These are phyloP conservation scores for Elymus sibiricus DNA, from an alignment of 176 grass and related monocot genomes.

Conservation along the genomic window DNA sequence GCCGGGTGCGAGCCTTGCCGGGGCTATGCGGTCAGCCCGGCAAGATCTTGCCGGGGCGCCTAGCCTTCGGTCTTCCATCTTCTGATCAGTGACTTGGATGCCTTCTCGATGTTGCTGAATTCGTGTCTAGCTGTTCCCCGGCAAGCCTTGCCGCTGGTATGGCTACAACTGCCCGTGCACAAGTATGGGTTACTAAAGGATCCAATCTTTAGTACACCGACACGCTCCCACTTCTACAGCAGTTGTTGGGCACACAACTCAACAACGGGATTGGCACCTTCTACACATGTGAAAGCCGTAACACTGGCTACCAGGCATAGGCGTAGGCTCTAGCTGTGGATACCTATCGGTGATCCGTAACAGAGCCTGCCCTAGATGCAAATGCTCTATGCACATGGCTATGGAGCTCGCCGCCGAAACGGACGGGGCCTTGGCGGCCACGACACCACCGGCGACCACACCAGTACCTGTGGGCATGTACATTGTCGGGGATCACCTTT, in stretches of 20 bases:
- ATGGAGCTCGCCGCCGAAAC: neutral
- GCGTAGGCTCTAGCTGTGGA: neutral
- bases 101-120: no score
- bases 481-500: constrained; percentile 2
- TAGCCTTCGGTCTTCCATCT: no score
- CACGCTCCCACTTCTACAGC: neutral
- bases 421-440: neutral
- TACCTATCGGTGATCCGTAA: neutral
- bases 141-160: no score
- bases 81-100: no score
- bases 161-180: no score
- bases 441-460: neutral
- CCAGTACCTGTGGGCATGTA: neutral
- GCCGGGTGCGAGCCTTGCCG: no score
- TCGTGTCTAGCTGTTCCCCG: no score
- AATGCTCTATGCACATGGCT: neutral
- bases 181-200: no score
- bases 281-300: neutral
- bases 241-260: neutral
- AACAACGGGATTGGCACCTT: neutral
- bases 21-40: no score
- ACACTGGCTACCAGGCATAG: neutral
- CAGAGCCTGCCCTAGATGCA: neutral
- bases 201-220: no score
- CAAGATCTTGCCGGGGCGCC: no score